These are phyloP conservation scores for Lentinula sp. DNA, from an alignment of 768 basidiomycete genomes.

Conservation along the genomic window DNA sequence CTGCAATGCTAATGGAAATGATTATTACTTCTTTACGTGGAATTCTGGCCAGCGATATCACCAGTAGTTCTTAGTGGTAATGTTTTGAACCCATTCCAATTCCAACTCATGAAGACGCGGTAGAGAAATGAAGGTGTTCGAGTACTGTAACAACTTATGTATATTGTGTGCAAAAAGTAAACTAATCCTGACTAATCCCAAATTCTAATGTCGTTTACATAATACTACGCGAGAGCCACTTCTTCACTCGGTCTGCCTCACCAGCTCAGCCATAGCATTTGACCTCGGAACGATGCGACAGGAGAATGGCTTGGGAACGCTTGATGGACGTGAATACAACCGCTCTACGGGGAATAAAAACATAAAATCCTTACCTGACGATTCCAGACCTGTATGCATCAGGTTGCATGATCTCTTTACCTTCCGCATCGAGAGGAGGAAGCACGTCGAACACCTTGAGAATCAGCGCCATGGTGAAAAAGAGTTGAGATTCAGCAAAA, in stretches of 20 bases:
- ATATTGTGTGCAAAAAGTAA: neutral
- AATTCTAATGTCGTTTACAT: neutral
- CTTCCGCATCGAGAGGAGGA: neutral
- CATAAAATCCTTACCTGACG: neutral
- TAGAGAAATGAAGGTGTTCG: too few species aligned
- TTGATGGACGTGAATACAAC: neutral
- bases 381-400: neutral
- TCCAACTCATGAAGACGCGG: too few species aligned
- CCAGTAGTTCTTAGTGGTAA: too few species aligned
- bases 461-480: slow-evolving; percentile 1
- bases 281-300: neutral
- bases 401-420: neutral
- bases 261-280: neutral
- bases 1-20: too few species aligned
- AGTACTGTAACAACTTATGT: too few species aligned
- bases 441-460: neutral
- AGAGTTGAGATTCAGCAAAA: neutral
- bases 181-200: neutral
- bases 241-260: neutral
- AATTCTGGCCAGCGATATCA: too few species aligned
- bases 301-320: neutral
- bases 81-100: too few species aligned
- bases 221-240: neutral
- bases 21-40: too few species aligned
- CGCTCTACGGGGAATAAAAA: too few species aligned